phyloP scores from a whole-genome alignment of 768 basidiomycete genomes.

The Jaapia argillacea region DNA sequence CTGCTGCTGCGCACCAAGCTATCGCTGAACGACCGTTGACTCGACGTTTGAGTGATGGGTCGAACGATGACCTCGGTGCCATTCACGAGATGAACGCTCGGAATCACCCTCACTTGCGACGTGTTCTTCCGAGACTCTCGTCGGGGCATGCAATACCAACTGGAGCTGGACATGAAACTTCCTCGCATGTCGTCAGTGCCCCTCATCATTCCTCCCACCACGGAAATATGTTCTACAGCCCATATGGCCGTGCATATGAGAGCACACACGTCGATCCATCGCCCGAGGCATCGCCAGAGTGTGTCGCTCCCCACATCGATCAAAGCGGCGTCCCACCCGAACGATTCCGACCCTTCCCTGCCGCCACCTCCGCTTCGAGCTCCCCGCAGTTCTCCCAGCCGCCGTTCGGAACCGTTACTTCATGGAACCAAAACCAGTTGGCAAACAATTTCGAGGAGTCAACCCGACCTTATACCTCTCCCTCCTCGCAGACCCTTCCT shows the following conservation, averaged over 20 bases:
- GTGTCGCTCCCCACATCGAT: neutral
- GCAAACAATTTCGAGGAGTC: neutral
- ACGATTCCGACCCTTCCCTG: neutral
- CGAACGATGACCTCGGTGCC: no score
- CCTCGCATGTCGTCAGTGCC: conserved; percentile 29
- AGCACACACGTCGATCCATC: conserved; percentile 26
- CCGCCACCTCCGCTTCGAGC: neutral
- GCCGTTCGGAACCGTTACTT: neutral
- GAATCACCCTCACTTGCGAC: neutral
- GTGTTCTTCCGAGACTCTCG: neutral
- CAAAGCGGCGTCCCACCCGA: neutral
- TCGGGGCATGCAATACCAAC: neutral
- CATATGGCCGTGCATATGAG: conserved; percentile 62
- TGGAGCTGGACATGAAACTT: conserved; percentile 11
- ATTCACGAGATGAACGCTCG: neutral
- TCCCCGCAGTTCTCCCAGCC: neutral
- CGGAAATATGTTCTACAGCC: conserved; percentile 43
- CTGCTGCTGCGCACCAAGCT: conserved; percentile 7
- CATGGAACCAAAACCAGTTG: neutral
- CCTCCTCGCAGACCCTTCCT: no score
- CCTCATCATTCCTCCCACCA: conserved; percentile 27
- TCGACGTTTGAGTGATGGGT: neutral
- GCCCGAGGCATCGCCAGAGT: neutral
- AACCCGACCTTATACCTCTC: conserved; percentile 42
- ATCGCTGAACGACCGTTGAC: conserved; percentile 1